phyloP scores from a whole-genome alignment of 768 basidiomycete genomes.

The Cyclocybe cylindracea region DNA sequence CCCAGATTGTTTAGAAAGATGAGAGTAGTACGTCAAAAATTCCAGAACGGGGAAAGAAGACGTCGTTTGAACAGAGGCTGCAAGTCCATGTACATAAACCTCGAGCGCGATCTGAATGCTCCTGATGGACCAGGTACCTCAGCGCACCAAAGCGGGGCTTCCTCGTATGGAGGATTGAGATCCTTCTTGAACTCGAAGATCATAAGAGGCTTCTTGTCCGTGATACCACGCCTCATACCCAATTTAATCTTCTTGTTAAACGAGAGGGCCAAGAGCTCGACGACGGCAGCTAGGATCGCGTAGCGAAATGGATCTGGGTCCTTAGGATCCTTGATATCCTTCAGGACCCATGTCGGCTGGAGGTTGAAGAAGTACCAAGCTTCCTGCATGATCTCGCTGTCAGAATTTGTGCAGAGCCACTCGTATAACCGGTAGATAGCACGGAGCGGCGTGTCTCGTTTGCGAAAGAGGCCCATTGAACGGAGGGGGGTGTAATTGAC shows the following conservation, averaged over 20 bases:
- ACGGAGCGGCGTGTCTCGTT: constrained; percentile 10
- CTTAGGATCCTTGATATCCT: constrained; percentile 13
- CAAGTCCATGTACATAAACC: too few relatives aligned
- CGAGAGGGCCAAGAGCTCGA: constrained; percentile 7
- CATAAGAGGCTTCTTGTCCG: not conserved
- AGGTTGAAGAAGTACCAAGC: constrained; percentile 9
- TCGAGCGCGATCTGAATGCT: too few relatives aligned
- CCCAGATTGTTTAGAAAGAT: too few relatives aligned
- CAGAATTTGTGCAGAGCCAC: not conserved
- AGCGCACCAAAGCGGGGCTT: constrained; percentile 2
- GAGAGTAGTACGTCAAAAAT: too few relatives aligned
- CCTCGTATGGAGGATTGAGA: constrained; percentile 6
- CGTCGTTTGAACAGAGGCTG: too few relatives aligned
- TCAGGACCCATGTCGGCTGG: constrained; percentile 7
- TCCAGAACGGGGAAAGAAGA: too few relatives aligned
- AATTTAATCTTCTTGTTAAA: constrained; percentile 13
- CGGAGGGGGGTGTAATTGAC: constrained; percentile 8
- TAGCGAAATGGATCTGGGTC: constrained; percentile 9
- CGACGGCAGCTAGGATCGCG: constrained; percentile 7
- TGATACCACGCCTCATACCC: constrained; percentile 13
- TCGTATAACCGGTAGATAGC: constrained; percentile 12
- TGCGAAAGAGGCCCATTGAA: not conserved
- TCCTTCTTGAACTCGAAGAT: constrained; percentile 1
- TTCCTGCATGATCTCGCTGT: constrained; percentile 11
- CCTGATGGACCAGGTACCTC: not conserved